phyloP scores from a whole-genome alignment of 352 stramenopile species.

The Globisporangium canariense region DNA sequence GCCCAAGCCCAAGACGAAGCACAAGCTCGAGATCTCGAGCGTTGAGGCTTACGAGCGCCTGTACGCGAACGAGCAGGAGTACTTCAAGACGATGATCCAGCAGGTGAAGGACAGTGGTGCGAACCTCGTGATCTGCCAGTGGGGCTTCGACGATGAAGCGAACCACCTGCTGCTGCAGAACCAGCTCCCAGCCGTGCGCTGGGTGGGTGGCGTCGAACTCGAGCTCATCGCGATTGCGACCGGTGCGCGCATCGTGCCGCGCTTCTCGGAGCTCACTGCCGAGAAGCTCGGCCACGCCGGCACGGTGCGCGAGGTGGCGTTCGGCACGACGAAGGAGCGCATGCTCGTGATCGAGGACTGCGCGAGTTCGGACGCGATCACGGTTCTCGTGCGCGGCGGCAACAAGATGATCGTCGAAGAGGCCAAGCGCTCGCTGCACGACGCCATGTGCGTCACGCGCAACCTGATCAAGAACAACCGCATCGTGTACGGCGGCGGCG shows the following conservation, averaged over 20 bases:
- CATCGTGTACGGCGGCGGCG: conserved; percentile 98
- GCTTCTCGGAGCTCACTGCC: conserved; percentile 95
- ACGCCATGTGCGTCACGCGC: conserved; percentile 99
- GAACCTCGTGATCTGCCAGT: conserved; percentile 99
- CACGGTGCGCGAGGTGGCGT: conserved; percentile 95
- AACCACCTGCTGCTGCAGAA: conserved; percentile 99
- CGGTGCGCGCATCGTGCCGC: conserved; percentile 97
- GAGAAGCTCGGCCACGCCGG: conserved; percentile 97
- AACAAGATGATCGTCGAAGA: conserved; percentile 99
- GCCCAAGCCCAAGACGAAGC: conserved; percentile 99
- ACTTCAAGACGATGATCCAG: conserved; percentile 99
- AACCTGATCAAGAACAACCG: conserved; percentile 99
- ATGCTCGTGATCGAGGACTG: conserved; percentile 99
- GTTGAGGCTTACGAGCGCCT: conserved; percentile 97
- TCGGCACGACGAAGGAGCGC: conserved; percentile 96
- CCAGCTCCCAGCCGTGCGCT: conserved; percentile 96
- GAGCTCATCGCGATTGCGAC: conserved; percentile 99
- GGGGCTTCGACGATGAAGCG: conserved; percentile 99
- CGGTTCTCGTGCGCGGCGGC: conserved; percentile 96
- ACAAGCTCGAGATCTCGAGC: conserved; percentile 99
- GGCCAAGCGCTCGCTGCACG: conserved; percentile 98
- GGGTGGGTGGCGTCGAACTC: conserved; percentile 99
- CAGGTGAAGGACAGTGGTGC: conserved; percentile 98
- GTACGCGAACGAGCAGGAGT: conserved; percentile 97
- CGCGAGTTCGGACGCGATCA: conserved; percentile 97